Conservation (phyloP, 2,329 filamentous ascomycete genomes). For the Chaetomium olivaceum region DNA sequence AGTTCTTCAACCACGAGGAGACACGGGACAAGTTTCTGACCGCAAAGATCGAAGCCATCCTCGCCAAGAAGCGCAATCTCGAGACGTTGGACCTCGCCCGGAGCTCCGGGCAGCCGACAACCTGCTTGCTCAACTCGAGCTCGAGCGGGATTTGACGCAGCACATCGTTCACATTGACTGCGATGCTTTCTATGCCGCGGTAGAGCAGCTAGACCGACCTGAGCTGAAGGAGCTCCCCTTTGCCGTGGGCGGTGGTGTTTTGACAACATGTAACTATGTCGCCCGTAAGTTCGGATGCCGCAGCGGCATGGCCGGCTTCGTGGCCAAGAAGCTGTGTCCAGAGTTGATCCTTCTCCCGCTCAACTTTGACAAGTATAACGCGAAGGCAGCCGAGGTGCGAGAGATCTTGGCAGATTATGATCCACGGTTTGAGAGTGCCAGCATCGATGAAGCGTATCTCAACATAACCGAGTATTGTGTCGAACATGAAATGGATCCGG, state of each 20-base stretch:
- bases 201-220: constrained; percentile 80
- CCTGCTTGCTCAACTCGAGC: constrained; percentile 76
- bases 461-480: constrained; percentile 88
- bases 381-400: constrained; percentile 86
- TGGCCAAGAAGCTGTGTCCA: constrained; percentile 91
- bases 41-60: constrained; percentile 77
- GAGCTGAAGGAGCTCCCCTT: constrained; percentile 86
- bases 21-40: constrained; percentile 78
- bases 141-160: constrained; percentile 77
- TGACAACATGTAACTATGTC: constrained; percentile 78
- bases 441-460: constrained; percentile 93
- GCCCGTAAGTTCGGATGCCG: constrained; percentile 88
- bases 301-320: constrained; percentile 94
- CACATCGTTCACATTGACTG: constrained; percentile 90
- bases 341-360: constrained; percentile 77
- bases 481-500: constrained; percentile 66
- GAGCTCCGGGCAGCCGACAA: constrained; percentile 78
- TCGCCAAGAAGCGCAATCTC: constrained; percentile 72
- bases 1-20: constrained; percentile 93
- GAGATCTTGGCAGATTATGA: constrained; percentile 85
- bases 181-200: constrained; percentile 92
- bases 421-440: constrained; percentile 85
- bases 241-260: constrained; percentile 73
- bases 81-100: constrained; percentile 72
- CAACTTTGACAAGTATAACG: constrained; percentile 87